These are phyloP conservation scores for Funneliformis geosporum DNA, from an alignment of 192 early-diverging fungal species.

Conservation along the genomic window DNA sequence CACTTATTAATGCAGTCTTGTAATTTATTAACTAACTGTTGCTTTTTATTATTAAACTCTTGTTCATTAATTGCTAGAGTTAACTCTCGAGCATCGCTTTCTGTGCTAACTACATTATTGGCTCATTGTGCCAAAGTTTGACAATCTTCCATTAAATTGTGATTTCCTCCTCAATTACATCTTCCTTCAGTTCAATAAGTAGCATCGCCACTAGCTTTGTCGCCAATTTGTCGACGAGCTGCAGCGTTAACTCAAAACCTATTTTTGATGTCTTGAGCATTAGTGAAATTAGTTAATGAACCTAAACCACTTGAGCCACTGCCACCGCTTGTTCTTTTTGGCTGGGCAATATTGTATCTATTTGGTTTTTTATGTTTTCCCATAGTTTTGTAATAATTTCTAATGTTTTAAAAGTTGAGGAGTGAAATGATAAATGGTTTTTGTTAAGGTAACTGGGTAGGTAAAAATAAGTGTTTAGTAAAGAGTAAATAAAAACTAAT, in stretches of 20 bases:
- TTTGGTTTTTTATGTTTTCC: not conserved
- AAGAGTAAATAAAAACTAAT: not conserved
- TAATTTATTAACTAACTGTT: not conserved
- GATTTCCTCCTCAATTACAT: slow-evolving; percentile 10
- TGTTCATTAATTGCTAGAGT: not conserved
- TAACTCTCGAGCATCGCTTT: not conserved
- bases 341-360: not conserved
- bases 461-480: too few relatives aligned
- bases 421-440: too few relatives aligned
- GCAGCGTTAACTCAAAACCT: not conserved
- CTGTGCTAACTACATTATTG: not conserved
- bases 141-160: slow-evolving; percentile 6
- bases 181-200: slow-evolving; percentile 9
- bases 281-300: too few relatives aligned
- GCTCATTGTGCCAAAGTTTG: not conserved
- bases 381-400: too few relatives aligned
- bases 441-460: too few relatives aligned
- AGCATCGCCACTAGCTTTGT: not conserved
- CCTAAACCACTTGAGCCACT: too few relatives aligned
- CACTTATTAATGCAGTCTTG: not conserved
- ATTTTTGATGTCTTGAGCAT: not conserved
- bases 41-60: slow-evolving; percentile 4
- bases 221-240: not conserved
- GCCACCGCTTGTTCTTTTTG: too few relatives aligned
- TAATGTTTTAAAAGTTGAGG: too few relatives aligned